Evolutionary conservation across 805 yeast species (phyloP), one percentile per base, ranked within the genome.

Genomic region (Yamadazyma phyllophila): DNA sequence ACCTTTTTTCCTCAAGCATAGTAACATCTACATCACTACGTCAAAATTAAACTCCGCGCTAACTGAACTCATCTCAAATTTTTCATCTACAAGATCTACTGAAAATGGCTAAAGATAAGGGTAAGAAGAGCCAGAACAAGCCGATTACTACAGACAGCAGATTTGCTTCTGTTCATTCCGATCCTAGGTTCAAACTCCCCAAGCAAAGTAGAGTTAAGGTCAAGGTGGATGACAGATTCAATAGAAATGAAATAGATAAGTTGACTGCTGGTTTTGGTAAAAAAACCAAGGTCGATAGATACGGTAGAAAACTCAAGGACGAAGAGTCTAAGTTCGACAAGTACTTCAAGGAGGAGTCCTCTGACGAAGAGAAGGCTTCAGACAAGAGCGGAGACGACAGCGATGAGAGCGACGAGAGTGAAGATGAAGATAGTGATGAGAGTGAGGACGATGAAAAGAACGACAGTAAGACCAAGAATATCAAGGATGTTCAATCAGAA

Each of bases 171-270:
- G 85, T 92, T 6, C 88, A 85, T 56, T 80, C 77, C 52, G 99
- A 94, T 65, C 98, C 98, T 3, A 76, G 96, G 51, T 94, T 92
- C 69, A 83, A 80, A 49, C 67, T 81, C 20, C 91, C 96, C 2
- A 83, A 76, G 57, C 76, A 75, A 61, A 82, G 81, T 55, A 81
- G 83, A 46, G 67, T 82, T 49, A 86, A 85, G 61, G 85, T 89
- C 32, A 81, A 86, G 54, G 74, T 94, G 17, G 99, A 94, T 66
- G 85, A 81, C 46, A 81, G 99, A 65, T 94, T 94, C 66, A 66
- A 73, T 43, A 85, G 83, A 55, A 80, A 81, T 38, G 86, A 81
- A 46, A 65, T 86, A 41, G 69, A 72, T 42, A 78, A 82, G 51
- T 65, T 72, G 50, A 70, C 63, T 49, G 63, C 60, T 26, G 65